Conservation (phyloP, 805 yeast genomes). For the Spathaspora passalidarum region DNA sequence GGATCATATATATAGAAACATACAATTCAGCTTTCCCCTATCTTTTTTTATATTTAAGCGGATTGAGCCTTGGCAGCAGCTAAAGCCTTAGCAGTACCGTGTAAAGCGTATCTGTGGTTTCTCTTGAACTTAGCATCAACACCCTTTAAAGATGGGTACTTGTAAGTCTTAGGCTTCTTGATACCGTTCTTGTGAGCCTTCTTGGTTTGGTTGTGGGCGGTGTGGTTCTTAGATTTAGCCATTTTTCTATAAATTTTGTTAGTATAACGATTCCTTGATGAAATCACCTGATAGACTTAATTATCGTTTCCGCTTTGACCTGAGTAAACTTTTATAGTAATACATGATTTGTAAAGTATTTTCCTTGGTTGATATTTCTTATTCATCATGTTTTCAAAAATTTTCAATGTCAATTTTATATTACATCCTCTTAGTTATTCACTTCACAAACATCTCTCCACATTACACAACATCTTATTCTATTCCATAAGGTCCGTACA, state of each 20-base stretch:
- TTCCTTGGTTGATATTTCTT: neutral
- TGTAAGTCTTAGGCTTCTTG: conserved; percentile 98
- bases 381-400: neutral
- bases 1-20: neutral
- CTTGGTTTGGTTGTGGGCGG: conserved; percentile 98
- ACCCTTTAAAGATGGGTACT: conserved; percentile 97
- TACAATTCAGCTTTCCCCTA: neutral
- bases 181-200: conserved; percentile 99
- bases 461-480: neutral
- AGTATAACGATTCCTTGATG: neutral
- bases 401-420: neutral
- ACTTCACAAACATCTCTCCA: neutral
- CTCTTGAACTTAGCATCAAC: conserved; percentile 99
- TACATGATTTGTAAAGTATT: neutral
- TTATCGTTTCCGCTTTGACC: neutral
- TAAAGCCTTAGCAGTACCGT: conserved; percentile 93
- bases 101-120: conserved; percentile 99
- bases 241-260: conserved; percentile 43
- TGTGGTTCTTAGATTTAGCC: conserved; percentile 99
- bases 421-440: neutral
- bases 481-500: neutral
- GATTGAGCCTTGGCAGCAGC: conserved; percentile 72
- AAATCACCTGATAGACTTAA: neutral
- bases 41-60: conserved; percentile 21
- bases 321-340: no score